Evolutionary conservation across 768 basidiomycete genomes (phyloP), one percentile per base, ranked within the genome.

Genomic region (Hysterangium stoloniferum): DNA sequence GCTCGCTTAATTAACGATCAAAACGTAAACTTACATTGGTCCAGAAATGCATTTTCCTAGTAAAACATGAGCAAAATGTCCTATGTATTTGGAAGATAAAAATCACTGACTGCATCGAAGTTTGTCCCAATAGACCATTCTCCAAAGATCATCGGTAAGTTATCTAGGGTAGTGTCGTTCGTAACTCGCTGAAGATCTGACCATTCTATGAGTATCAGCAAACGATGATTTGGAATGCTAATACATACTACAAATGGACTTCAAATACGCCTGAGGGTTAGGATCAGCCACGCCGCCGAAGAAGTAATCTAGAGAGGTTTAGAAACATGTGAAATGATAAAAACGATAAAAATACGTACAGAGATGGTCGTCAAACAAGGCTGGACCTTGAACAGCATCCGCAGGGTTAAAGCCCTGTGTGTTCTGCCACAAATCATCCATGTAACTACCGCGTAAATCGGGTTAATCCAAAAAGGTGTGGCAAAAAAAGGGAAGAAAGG

Each of bases 351-450:
- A 29, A n/a, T 22, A 20, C n/a, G n/a, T 58, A 84, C 79, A 90
- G 13, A 90, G 60, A 64, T 89, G 87, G 48, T 86, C 84, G 57
- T 90, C 87, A 56, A 89, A 90, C 22, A 66, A 68, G 57, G 84
- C 82, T 11, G 85, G 82, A 1, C 87, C 87, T 36, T 75, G 73
- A 4, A 74, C 72, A 22, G 81, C 85, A 44, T 78, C 70, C 6
- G 80, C 78, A 12, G 87, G 87, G 59, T 90, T 90, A 4, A 83
- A 11, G 15, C 79, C 83, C 63, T 77, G 72, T 58, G 82, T 73
- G 61, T 70, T 64, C 59, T 90, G 87, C 87, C 87, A 90, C 53
- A 77, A 79, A 41, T 84, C 59, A 56, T 90, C 85, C 85, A 88
- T 88, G 61, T 87, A 87, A 56, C 86, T 89, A 56, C 41, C n/a